These are phyloP conservation scores for Penicillium malachiteum DNA, from an alignment of 495 filamentous ascomycete species.

Conservation along the genomic window DNA sequence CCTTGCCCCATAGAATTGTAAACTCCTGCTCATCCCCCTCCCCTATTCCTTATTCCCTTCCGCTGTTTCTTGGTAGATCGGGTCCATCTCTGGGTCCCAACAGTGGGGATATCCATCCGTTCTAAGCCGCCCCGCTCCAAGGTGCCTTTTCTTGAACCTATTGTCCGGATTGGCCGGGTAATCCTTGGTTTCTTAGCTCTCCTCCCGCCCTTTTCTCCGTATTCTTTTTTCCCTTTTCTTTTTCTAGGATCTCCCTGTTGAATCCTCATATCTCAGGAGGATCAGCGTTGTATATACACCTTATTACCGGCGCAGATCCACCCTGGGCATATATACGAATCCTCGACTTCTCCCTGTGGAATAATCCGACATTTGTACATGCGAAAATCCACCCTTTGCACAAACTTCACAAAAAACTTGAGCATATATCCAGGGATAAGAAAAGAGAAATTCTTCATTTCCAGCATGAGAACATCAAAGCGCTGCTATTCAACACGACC, in stretches of 20 bases:
- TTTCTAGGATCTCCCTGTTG: not conserved
- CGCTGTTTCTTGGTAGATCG: not conserved
- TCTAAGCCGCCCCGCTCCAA: constrained; percentile 18
- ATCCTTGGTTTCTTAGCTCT: not conserved
- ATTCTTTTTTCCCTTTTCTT: not conserved
- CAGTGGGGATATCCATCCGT: constrained; percentile 14
- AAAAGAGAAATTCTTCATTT: not conserved
- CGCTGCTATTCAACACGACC: not conserved
- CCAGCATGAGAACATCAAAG: constrained; percentile 13
- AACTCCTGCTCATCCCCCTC: not conserved
- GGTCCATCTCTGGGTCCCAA: not conserved
- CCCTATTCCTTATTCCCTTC: not conserved
- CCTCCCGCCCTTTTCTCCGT: not conserved
- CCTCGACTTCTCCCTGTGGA: not conserved
- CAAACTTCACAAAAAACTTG: too few species aligned
- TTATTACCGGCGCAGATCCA: not conserved
- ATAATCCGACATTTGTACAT: not conserved
- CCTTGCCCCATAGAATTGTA: too few species aligned
- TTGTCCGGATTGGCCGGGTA: constrained; percentile 3
- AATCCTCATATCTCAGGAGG: not conserved
- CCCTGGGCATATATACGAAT: too few species aligned
- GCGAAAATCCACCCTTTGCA: too few species aligned
- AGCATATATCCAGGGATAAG: not conserved
- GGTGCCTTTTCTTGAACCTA: not conserved
- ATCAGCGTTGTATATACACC: not conserved